These are phyloP conservation scores for Boletus tylopilopsis DNA, from an alignment of 768 basidiomycete species.

Conservation along the genomic window DNA sequence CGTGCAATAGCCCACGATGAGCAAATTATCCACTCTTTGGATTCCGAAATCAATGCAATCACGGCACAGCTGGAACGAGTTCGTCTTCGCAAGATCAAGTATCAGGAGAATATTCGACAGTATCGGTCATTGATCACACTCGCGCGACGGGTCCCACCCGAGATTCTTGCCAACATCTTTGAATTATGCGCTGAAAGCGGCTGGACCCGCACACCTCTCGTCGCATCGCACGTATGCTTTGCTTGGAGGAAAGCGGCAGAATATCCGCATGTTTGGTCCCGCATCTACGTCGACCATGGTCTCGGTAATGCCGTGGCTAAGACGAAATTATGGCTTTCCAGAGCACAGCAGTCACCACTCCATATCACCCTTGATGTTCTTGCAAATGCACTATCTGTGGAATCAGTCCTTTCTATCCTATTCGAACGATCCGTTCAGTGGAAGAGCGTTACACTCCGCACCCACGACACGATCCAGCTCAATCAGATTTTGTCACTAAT, in stretches of 20 bases:
- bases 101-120: conserved; percentile 40
- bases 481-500: conserved; percentile 39
- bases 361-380: conserved; percentile 42
- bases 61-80: conserved; percentile 39
- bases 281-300: conserved; percentile 49
- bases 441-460: conserved; percentile 41
- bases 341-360: conserved; percentile 41
- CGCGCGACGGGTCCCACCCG: conserved; percentile 52
- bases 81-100: conserved; percentile 39
- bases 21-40: conserved; percentile 36
- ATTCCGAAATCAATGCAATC: conserved; percentile 42
- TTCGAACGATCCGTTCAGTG: conserved; percentile 39
- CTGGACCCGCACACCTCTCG: conserved; percentile 53
- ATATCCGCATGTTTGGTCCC: conserved; percentile 55
- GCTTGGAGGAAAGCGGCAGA: conserved; percentile 53
- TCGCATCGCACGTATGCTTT: conserved; percentile 55
- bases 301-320: conserved; percentile 38
- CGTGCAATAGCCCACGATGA: conserved; percentile 36
- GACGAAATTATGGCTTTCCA: conserved; percentile 50
- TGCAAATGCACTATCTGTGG: conserved; percentile 27
- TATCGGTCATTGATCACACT: conserved; percentile 49
- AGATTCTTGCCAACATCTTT: conserved; percentile 53
- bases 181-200: conserved; percentile 46
- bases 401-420: conserved; percentile 40
- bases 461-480: conserved; percentile 35